Base-by-base conservation (phyloP, 108 stramenopile genomes). In the Aurantiochytrium sp. region DNA sequence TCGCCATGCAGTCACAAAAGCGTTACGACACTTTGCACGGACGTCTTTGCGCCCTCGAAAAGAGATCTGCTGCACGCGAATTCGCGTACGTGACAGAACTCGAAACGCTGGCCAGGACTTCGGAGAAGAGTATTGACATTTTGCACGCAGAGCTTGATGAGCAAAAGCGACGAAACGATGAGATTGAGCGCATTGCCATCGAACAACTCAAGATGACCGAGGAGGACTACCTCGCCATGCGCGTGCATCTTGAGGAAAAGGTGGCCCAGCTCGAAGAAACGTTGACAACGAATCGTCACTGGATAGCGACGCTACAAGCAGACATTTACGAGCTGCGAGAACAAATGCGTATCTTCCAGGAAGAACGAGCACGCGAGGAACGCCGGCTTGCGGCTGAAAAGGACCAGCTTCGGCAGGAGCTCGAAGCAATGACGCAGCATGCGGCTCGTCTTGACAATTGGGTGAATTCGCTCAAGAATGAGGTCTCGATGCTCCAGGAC, bases 381-480 rank as follows among this genome's bases (percentile, higher is more conserved):
- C 76, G 76, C 45, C 6, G 45, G 16, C 76, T 47, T 2, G 76
- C 76, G n/a, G 49, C 45, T 6, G 49, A 83, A 53, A 83, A 83
- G 23, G 76, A 83, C 51, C 45, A 83, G 4, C 51, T 83, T 14
- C 45, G 76, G 12, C 76, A 83, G 51, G 76, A 83, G 51, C 76
- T 83, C 0, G 76, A 83, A 35, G 76, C 49, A 8, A 83, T 83
- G 76, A 83, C 76, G 1, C 76, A 83, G 5, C 76, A 83, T 23
- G 76, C 19, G 0, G 76, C 76, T 2, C 6, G 76, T 6, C 76
- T 83, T 0, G 76, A 83, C 3, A 83, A 83, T 35, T 83, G 76
- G 76, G 76, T 83, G 12, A 83, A 83, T 35, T 83, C 76, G 19
- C 51, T 83, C n/a, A 83, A 83, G 51, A 53, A 53, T 45, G 76